A percentile compares a stretch with the other conserved stretches of the same genome.
Conservation (phyloP, 805 yeast species). For the Spathaspora hagerdaliae region DNA sequence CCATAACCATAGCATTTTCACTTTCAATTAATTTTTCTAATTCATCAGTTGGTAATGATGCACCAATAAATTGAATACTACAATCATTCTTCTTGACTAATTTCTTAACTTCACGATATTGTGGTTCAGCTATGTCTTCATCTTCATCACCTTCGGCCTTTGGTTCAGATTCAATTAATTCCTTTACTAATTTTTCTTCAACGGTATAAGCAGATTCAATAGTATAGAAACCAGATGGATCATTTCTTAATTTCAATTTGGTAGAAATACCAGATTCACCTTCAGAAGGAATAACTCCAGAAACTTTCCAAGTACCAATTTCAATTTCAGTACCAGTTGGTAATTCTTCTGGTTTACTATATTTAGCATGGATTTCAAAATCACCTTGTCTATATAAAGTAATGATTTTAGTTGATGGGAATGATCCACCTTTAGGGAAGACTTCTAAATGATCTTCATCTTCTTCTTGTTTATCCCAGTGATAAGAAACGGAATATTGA, state of each 20-base stretch:
- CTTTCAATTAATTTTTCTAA: constrained; percentile 68
- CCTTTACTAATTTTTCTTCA: constrained; percentile 86
- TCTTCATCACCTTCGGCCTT: constrained; percentile 43
- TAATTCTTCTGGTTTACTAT: constrained; percentile 69
- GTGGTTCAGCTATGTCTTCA: constrained; percentile 70
- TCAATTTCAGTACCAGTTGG: constrained; percentile 63
- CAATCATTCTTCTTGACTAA: constrained; percentile 87
- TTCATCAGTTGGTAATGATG: constrained; percentile 52
- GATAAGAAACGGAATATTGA: constrained; percentile 88
- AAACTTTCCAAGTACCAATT: constrained; percentile 81
- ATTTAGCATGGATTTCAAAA: constrained; percentile 79
- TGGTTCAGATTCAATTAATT: constrained; percentile 60
- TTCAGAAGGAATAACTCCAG: constrained; percentile 77
- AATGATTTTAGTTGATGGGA: constrained; percentile 94
- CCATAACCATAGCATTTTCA: constrained; percentile 80
- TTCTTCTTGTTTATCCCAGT: constrained; percentile 91
- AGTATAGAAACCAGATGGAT: constrained; percentile 92
- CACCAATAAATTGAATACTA: constrained; percentile 54
- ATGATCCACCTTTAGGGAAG: constrained; percentile 88
- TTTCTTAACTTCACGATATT: constrained; percentile 87
- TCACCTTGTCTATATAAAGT: constrained; percentile 81
- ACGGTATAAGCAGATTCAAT: constrained; percentile 93
- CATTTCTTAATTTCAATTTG: constrained; percentile 93
- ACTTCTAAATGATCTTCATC: constrained; percentile 95
- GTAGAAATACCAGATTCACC: constrained; percentile 78